Evolutionary conservation across 805 yeast species (phyloP).

Genomic region (Scheffersomyces amazonensis): DNA sequence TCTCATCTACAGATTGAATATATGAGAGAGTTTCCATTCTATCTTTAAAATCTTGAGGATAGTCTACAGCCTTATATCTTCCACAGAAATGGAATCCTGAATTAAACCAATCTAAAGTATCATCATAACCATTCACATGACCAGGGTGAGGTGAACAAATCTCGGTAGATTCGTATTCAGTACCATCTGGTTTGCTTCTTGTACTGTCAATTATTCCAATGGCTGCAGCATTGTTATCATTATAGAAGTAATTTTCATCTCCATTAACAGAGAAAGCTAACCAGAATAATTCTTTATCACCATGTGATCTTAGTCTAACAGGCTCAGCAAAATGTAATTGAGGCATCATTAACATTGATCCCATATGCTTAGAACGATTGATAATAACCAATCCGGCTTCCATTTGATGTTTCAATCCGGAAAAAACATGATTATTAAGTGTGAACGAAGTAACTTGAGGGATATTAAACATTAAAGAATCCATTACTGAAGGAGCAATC

Average conservation of each 20-base stretch:
- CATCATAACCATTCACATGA: conserved; percentile 49
- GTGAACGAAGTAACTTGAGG: conserved; percentile 30
- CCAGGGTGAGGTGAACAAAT: conserved; percentile 62
- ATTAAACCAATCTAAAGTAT: conserved; percentile 38
- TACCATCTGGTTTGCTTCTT: conserved; percentile 12
- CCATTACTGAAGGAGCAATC: conserved; percentile 19
- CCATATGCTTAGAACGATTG: conserved; percentile 23
- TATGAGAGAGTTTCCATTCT: conserved; percentile 19
- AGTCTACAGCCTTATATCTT: conserved; percentile 27
- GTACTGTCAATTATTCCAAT: conserved; percentile 26
- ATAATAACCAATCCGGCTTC: conserved; percentile 29
- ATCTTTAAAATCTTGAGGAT: conserved; percentile 27
- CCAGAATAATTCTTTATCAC: conserved; percentile 30
- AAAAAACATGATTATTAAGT: conserved; percentile 25
- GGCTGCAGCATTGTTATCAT: conserved; percentile 20
- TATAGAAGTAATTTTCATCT: conserved; percentile 23
- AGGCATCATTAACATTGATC: conserved; percentile 22
- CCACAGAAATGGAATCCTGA: conserved; percentile 43
- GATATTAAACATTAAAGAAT: conserved; percentile 27
- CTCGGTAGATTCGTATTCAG: conserved; percentile 33
- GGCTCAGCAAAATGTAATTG: conserved; percentile 24
- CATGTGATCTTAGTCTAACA: conserved; percentile 18
- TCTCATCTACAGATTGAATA: conserved; percentile 17
- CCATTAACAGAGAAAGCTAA: conserved; percentile 23
- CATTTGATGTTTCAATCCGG: conserved; percentile 39